Evolutionary conservation across 2,329 filamentous ascomycete species (phyloP), one percentile per base, ranked within the genome.

Genomic region (Trichoderma sp.): DNA sequence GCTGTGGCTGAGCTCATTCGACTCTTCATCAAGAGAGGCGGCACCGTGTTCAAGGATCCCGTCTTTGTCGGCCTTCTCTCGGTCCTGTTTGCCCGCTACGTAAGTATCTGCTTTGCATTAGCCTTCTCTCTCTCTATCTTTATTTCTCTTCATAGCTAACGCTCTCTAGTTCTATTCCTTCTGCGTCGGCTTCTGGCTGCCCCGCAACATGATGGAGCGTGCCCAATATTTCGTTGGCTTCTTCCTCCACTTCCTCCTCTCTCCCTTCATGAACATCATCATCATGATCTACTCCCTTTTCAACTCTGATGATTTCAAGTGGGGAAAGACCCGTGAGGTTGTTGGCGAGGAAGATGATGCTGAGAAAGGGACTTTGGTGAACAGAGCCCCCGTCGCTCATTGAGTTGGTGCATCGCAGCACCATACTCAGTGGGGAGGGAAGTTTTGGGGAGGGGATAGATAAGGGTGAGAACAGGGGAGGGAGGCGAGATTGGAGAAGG

Each of bases 301-400:
- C 51, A 72, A 80, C 59, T 77, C 79, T 6, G 79, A 81, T 63
- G 78, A 79, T 68, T 81, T 81, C 71, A 78, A 77, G 64, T 81
- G 79, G 79, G 79, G 79, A 17, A 81, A 81, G 72, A 81, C 79
- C 1, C 71, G 78, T 2, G 76, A 79, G 34, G 77, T 79, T 41
- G 63, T 78, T 30, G 72, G 68, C 3, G 72, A 72, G 6, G 70
- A 52, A 1, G 73, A 75, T n/a, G 73, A 72, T 24, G 72, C 74
- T 50, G 57, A 71, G 3, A 69, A 67, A 12, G 73, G 71, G 7
- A 69, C 69, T 39, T 63, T 67, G 15, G 72, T 68, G 12, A 71
- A 70, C 5, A 69, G 73, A 7, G 70, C 34, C 14, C 34, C 34
- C 14, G 34, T 71, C 1, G 72, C 71, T 7, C 69, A 72, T 43